Base-by-base conservation (phyloP, 805 yeast species). In the Teunomyces stri region DNA sequence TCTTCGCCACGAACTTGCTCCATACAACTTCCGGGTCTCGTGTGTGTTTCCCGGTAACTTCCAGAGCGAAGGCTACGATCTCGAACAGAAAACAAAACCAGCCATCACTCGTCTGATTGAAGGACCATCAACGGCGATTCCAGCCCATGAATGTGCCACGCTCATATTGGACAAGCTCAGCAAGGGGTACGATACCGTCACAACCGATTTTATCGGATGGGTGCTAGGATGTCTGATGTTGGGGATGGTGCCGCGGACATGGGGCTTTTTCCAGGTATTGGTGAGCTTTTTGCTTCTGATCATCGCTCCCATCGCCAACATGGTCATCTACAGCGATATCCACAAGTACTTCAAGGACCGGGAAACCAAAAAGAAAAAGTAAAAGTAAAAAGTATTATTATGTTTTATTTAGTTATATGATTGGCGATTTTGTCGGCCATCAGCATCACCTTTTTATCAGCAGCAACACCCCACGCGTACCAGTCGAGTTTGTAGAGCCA, bases 1-100 rank as follows among this genome's bases (percentile, higher is more conserved):
- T 5, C 66, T 94, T 45, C 81, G 97, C 51, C 97, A 91, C 55
- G 99, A 94, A 62, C 73, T 86, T 37, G 58, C 74, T 0, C 84
- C 86, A 5, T 84, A 81, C 57, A 78, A 84, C 50, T 82, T 85
- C 52, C 68, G 85, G 22, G 87, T 94, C 0, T 78, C 85, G 4
- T 82, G 89, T 50, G 81, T 89, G 0, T 84, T 81, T 58, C 96
- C 98, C 0, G 99, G 99, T 0, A 90, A 89, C 61, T 90, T 92
- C 65, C 79, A 75, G 42, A 84, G 95, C 52, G 98, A 91, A 64
- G 99, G 99, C 0, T 94, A 66, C 59, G 78, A 69, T 3, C 82
- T 82, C 49, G 99, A 94, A 64, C 85, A 91, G 61, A 66, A 68
- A 47, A 85, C 95, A 2, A 94, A 94, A 62, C 98, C 99, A 0